phyloP scores from a whole-genome alignment of 2,329 filamentous ascomycete species.

The Penicillium expansum region DNA sequence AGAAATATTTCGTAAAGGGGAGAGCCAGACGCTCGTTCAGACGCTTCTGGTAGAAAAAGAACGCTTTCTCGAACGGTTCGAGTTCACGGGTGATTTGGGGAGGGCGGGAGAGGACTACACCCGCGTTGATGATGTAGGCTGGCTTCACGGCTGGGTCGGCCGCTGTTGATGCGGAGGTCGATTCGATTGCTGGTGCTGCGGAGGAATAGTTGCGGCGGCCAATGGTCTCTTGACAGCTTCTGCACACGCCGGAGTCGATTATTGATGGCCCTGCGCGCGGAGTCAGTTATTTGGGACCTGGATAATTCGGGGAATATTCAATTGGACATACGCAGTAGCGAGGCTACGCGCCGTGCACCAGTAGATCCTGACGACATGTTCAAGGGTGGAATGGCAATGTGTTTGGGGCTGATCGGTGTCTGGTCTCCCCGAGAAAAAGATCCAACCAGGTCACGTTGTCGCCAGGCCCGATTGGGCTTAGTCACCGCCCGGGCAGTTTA shows the following conservation, averaged over 20 bases:
- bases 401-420: slow-evolving; percentile 13
- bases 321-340: slow-evolving; percentile 37
- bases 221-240: slow-evolving; percentile 44
- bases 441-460: slow-evolving; percentile 33
- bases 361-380: slow-evolving; percentile 43
- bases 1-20: slow-evolving; percentile 87
- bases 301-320: neutral
- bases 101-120: slow-evolving; percentile 81
- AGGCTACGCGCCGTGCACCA: slow-evolving; percentile 41
- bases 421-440: slow-evolving; percentile 39
- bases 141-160: slow-evolving; percentile 34
- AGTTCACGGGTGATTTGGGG: slow-evolving; percentile 82
- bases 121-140: slow-evolving; percentile 54
- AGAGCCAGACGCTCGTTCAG: slow-evolving; percentile 88
- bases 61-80: slow-evolving; percentile 85
- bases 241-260: slow-evolving; percentile 42
- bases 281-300: slow-evolving; percentile 13
- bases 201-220: slow-evolving; percentile 43
- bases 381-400: slow-evolving; percentile 14
- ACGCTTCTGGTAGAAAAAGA: slow-evolving; percentile 95
- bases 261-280: slow-evolving; percentile 34
- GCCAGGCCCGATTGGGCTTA: slow-evolving; percentile 28
- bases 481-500: slow-evolving; percentile 27
- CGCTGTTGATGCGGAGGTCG: slow-evolving; percentile 33
- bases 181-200: slow-evolving; percentile 37